Percentiles rank a stretch among this genome's conserved stretches.
Evolutionary conservation across 2,329 filamentous ascomycete genomes (phyloP).

Genomic region (Microdochium trichocladiopsis): DNA sequence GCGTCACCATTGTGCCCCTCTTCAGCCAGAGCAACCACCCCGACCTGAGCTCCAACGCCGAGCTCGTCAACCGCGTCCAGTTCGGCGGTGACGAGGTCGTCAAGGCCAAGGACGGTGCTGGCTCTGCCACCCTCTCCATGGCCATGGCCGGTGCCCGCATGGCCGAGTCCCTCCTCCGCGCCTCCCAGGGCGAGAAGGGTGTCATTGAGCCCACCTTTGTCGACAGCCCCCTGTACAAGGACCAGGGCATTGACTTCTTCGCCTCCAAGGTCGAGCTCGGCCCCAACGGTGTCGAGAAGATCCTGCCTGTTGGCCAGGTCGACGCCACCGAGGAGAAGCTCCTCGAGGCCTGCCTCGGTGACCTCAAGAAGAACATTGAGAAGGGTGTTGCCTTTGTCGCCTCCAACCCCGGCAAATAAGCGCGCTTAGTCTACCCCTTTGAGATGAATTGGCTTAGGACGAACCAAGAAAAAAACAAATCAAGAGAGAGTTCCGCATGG

Average conservation of each 20-base stretch:
- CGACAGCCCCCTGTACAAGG: slow-evolving; percentile 96
- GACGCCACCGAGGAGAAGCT: slow-evolving; percentile 84
- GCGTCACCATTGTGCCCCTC: slow-evolving; percentile 96
- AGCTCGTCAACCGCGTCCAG: slow-evolving; percentile 89
- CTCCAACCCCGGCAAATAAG: slow-evolving; percentile 54
- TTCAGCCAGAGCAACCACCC: slow-evolving; percentile 90
- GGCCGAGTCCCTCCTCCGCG: slow-evolving; percentile 90
- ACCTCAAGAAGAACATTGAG: slow-evolving; percentile 90
- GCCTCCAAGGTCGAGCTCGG: slow-evolving; percentile 92
- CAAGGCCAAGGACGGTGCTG: slow-evolving; percentile 96
- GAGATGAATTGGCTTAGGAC: neutral
- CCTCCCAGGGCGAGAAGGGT: slow-evolving; percentile 87
- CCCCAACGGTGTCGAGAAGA: slow-evolving; percentile 92
- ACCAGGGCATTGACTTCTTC: slow-evolving; percentile 97
- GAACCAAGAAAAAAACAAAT: slow-evolving; percentile 1
- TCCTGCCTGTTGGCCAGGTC: slow-evolving; percentile 78
- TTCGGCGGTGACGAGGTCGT: slow-evolving; percentile 99
- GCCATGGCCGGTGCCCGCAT: slow-evolving; percentile 83
- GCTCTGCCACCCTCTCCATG: slow-evolving; percentile 97
- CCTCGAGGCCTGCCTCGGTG: slow-evolving; percentile 74
- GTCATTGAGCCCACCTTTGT: slow-evolving; percentile 95
- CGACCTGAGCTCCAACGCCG: slow-evolving; percentile 70
- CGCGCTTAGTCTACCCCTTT: neutral
- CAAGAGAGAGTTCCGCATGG: neutral
- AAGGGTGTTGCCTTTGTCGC: slow-evolving; percentile 69